Conservation (phyloP, 805 yeast species). For the Candida endomychidarum region DNA sequence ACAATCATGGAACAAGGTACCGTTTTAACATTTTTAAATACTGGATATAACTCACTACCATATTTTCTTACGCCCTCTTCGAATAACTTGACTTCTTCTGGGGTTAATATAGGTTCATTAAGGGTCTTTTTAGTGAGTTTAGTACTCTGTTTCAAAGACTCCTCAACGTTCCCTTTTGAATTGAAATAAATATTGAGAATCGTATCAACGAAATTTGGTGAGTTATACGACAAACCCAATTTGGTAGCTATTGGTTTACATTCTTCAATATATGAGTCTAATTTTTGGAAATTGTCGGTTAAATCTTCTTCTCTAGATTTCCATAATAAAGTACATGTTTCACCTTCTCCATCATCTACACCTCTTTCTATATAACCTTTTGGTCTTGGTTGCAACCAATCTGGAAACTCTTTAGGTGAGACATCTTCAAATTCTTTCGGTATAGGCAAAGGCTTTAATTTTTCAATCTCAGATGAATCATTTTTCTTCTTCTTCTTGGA, state of each 20-base stretch:
- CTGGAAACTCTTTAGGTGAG: constrained; percentile 53
- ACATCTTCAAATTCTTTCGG: constrained; percentile 48
- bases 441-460: constrained; percentile 31
- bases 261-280: constrained; percentile 55
- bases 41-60: constrained; percentile 81
- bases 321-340: constrained; percentile 71
- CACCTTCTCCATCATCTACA: constrained; percentile 51
- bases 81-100: constrained; percentile 63
- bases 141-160: constrained; percentile 48
- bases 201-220: constrained; percentile 84
- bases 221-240: constrained; percentile 54
- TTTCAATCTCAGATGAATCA: constrained; percentile 17
- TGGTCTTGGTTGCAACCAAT: constrained; percentile 79
- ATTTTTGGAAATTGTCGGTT: constrained; percentile 25
- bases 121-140: constrained; percentile 56
- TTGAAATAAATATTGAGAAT: constrained; percentile 56
- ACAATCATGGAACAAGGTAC: constrained; percentile 80
- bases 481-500: constrained; percentile 18
- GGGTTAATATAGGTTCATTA: constrained; percentile 73
- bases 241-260: constrained; percentile 58
- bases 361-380: constrained; percentile 85
- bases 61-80: constrained; percentile 70
- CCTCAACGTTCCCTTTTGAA: constrained; percentile 47
- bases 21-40: constrained; percentile 65
- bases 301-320: constrained; percentile 38